Conservation (phyloP, 2,329 filamentous ascomycete species). For the Botryotinia calthae region DNA sequence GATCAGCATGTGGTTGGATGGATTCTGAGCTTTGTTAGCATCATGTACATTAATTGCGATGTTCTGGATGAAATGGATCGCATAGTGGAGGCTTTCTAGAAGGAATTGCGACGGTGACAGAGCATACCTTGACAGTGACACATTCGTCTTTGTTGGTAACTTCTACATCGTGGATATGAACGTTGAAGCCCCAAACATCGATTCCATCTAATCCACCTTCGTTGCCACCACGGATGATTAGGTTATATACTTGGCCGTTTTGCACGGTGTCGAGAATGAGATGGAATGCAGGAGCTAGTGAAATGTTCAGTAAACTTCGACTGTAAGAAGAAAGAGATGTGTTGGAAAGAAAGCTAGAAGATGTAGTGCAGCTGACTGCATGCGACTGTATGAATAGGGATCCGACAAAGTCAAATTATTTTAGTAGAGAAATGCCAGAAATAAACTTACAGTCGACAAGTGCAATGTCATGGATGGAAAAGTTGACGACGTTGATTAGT, state of each 20-base stretch:
- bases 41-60: neutral
- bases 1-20: slow-evolving; percentile 47
- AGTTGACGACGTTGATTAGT: slow-evolving; percentile 22
- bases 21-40: slow-evolving; percentile 30
- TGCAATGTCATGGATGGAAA: slow-evolving; percentile 29
- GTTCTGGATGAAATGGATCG: neutral
- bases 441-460: slow-evolving; percentile 26
- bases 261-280: slow-evolving; percentile 45
- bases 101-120: slow-evolving; percentile 26
- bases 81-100: neutral
- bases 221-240: slow-evolving; percentile 53
- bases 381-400: neutral
- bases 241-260: slow-evolving; percentile 55
- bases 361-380: neutral
- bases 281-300: slow-evolving; percentile 14
- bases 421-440: neutral
- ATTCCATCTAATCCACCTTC: slow-evolving; percentile 55
- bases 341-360: neutral
- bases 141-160: slow-evolving; percentile 63
- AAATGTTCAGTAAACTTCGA: neutral
- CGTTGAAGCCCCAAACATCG: slow-evolving; percentile 53
- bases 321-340: neutral
- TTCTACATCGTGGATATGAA: slow-evolving; percentile 58
- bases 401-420: neutral
- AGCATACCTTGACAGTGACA: slow-evolving; percentile 50